Evolutionary conservation across 2,329 filamentous ascomycete genomes (phyloP).

Genomic region (Fusarium brevicatenulatum): DNA sequence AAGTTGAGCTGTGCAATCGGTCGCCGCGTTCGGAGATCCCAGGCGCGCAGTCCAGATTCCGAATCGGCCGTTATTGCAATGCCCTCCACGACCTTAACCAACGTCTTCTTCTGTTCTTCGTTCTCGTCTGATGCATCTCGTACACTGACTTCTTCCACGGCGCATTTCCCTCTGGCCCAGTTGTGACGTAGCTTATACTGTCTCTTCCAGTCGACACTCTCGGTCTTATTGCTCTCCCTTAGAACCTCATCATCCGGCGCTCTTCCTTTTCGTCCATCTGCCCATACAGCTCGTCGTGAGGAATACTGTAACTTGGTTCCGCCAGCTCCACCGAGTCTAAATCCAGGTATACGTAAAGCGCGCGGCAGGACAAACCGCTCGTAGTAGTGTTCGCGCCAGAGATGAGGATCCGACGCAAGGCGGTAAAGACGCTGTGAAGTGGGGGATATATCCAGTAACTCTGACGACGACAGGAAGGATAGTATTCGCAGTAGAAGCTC

Average conservation of each 20-base stretch:
- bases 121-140: conserved; percentile 48
- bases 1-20: conserved; percentile 65
- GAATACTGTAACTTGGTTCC: conserved; percentile 57
- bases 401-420: conserved; percentile 81
- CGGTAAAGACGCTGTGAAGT: conserved; percentile 80
- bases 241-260: conserved; percentile 51
- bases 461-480: conserved; percentile 75
- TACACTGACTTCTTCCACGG: conserved; percentile 79
- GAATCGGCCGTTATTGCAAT: conserved; percentile 81
- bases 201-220: conserved; percentile 80
- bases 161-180: conserved; percentile 86
- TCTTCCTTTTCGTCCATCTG: conserved; percentile 56
- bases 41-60: conserved; percentile 77
- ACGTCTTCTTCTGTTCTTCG: conserved; percentile 63
- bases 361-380: conserved; percentile 85
- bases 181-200: conserved; percentile 91
- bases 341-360: conserved; percentile 78
- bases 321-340: conserved; percentile 52
- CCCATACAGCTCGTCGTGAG: conserved; percentile 56
- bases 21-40: conserved; percentile 74
- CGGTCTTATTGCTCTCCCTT: conserved; percentile 1
- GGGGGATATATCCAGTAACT: conserved; percentile 70
- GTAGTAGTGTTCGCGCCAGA: conserved; percentile 94
- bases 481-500: conserved; percentile 89
- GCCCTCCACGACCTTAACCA: conserved; percentile 82